Conservation (phyloP, 2,329 filamentous ascomycete genomes). For the Endoconidiophora polonica region DNA sequence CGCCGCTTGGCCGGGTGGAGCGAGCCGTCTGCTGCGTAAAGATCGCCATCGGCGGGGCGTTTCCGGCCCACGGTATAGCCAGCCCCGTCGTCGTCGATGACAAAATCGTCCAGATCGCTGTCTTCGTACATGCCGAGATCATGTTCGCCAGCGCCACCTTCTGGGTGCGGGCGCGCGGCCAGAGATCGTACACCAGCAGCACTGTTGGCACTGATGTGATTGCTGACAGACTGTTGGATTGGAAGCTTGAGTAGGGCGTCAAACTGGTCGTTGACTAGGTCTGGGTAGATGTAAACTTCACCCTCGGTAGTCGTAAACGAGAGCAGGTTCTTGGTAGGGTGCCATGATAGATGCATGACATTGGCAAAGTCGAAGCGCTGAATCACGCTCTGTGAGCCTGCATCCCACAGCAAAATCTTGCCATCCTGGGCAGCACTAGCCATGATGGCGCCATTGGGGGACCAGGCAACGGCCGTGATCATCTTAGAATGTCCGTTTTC, state of each 20-base stretch:
- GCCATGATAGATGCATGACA: conserved; percentile 78
- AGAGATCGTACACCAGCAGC: conserved; percentile 26
- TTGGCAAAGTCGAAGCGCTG: conserved; percentile 65
- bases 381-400: conserved; percentile 68
- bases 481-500: conserved; percentile 64
- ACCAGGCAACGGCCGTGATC: conserved; percentile 81
- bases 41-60: conserved; percentile 37
- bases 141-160: conserved; percentile 34
- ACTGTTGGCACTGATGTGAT: conserved; percentile 39
- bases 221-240: conserved; percentile 45
- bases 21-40: conserved; percentile 21
- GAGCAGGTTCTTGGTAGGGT: conserved; percentile 71
- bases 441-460: conserved; percentile 79
- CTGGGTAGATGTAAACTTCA: conserved; percentile 77
- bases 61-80: conserved; percentile 53
- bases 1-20: conserved; percentile 25
- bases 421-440: conserved; percentile 52
- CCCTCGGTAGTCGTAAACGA: conserved; percentile 89
- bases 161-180: conserved; percentile 33
- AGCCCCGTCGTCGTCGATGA: conserved; percentile 87
- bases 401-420: conserved; percentile 72
- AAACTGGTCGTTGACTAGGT: conserved; percentile 46
- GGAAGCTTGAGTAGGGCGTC: conserved; percentile 37
- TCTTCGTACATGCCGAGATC: conserved; percentile 62
- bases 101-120: conserved; percentile 57